Conservation (phyloP, 768 basidiomycete genomes). For the Candolleomyces aberdarensis region DNA sequence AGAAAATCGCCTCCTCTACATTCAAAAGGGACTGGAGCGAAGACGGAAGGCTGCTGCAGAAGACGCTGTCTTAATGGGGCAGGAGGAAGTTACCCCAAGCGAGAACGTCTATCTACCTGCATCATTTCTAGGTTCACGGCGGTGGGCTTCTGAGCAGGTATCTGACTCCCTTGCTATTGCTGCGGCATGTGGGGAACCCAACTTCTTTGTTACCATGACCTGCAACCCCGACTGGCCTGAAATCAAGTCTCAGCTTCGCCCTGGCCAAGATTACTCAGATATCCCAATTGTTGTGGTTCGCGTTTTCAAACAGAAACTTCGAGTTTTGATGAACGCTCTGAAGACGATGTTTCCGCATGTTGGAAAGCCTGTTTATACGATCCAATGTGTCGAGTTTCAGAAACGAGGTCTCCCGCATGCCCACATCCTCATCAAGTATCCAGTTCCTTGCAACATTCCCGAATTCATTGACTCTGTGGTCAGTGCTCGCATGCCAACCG, state of each 20-base stretch:
- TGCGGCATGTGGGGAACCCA: conserved; percentile 21
- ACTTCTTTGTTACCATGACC: conserved; percentile 38
- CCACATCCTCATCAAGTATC: conserved; percentile 35
- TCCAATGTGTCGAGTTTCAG: conserved; percentile 38
- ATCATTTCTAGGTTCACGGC: conserved; percentile 29
- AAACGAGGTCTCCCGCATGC: conserved; percentile 40
- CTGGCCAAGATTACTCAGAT: conserved; percentile 32
- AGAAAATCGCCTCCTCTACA: conserved; percentile 29
- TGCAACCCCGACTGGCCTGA: conserved; percentile 41
- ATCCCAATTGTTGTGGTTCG: conserved; percentile 31
- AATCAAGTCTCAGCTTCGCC: conserved; percentile 22
- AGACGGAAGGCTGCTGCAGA: conserved; percentile 10
- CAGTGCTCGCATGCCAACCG: conserved; percentile 29
- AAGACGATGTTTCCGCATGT: conserved; percentile 27
- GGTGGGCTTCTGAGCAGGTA: conserved; percentile 22
- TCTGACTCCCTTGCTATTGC: conserved; percentile 31
- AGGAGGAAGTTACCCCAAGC: conserved; percentile 11
- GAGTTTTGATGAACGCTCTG: conserved; percentile 18
- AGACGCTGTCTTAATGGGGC: conserved; percentile 29
- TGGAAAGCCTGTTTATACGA: conserved; percentile 24
- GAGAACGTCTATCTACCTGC: conserved; percentile 36
- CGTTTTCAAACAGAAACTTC: conserved; percentile 32
- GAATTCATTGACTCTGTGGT: conserved; percentile 28
- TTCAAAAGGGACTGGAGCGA: conserved; percentile 23
- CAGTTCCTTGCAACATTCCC: conserved; percentile 16